Conservation (phyloP, 1,139 yeast species). For the Kurtzmaniella quercitrusa region DNA sequence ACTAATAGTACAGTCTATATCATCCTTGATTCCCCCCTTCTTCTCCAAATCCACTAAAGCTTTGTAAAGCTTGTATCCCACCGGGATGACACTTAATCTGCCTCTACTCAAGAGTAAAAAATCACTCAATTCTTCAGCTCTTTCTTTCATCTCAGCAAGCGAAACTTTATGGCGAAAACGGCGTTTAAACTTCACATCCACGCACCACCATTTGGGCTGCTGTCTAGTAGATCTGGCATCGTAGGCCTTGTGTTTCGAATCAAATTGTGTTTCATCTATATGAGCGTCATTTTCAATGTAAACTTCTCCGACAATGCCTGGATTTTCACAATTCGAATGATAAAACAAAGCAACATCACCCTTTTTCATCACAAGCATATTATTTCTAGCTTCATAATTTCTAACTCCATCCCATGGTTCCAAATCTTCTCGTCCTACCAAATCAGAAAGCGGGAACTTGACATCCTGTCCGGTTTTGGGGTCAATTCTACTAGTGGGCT, state of each 20-base stretch:
- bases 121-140: conserved; percentile 24
- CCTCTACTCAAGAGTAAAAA: conserved; percentile 44
- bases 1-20: conserved; percentile 27
- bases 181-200: conserved; percentile 40
- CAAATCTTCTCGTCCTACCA: conserved; percentile 23
- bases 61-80: conserved; percentile 36
- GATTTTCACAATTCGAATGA: conserved; percentile 48
- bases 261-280: conserved; percentile 32
- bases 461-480: conserved; percentile 42
- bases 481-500: conserved; percentile 45
- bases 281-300: conserved; percentile 38
- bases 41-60: conserved; percentile 29
- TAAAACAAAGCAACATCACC: conserved; percentile 48
- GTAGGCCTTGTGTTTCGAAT: conserved; percentile 36
- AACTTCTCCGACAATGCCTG: conserved; percentile 51
- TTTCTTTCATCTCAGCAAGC: conserved; percentile 28
- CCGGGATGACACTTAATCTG: conserved; percentile 47
- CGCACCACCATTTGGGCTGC: conserved; percentile 52
- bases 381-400: conserved; percentile 51
- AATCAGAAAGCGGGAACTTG: conserved; percentile 40
- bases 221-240: conserved; percentile 40
- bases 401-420: conserved; percentile 58
- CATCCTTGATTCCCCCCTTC: conserved; percentile 16
- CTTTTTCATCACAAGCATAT: conserved; percentile 39
- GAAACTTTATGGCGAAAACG: conserved; percentile 36